phyloP scores from a whole-genome alignment of 2,329 filamentous ascomycete genomes.

The Nemania diffusa region DNA sequence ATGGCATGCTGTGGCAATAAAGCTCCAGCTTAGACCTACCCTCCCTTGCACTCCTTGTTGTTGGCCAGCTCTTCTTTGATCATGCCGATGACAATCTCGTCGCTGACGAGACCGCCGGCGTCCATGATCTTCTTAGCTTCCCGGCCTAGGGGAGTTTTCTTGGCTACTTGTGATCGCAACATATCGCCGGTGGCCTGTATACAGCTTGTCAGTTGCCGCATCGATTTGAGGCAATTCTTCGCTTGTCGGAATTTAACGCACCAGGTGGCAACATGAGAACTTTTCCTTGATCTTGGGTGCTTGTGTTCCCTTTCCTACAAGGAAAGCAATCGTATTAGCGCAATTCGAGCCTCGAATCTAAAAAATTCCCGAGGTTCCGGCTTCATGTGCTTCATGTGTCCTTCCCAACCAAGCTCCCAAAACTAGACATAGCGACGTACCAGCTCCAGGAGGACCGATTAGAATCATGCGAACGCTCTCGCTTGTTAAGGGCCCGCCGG shows the following conservation, averaged over 20 bases:
- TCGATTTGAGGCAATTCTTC: slow-evolving; percentile 35
- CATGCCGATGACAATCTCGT: slow-evolving; percentile 99
- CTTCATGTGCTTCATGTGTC: not conserved
- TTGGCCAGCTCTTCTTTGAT: slow-evolving; percentile 96
- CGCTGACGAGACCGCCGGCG: slow-evolving; percentile 94
- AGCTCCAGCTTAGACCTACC: slow-evolving; percentile 66
- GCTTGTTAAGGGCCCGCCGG: slow-evolving; percentile 63
- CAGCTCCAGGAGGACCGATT: slow-evolving; percentile 96
- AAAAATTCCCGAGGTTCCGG: not conserved
- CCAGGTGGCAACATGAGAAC: slow-evolving; percentile 96
- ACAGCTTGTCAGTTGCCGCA: slow-evolving; percentile 11
- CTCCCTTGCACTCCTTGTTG: slow-evolving; percentile 96
- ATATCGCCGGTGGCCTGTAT: slow-evolving; percentile 94
- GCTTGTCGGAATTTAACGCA: slow-evolving; percentile 58
- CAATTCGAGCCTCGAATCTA: slow-evolving; percentile 7
- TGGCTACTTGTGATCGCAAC: slow-evolving; percentile 97
- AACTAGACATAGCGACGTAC: slow-evolving; percentile 64
- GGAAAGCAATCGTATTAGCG: slow-evolving; percentile 34
- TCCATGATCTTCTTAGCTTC: slow-evolving; percentile 99
- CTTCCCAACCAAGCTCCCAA: slow-evolving; percentile 7
- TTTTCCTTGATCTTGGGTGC: slow-evolving; percentile 98
- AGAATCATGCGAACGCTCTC: slow-evolving; percentile 93
- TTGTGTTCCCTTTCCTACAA: slow-evolving; percentile 94
- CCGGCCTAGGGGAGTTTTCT: slow-evolving; percentile 92
- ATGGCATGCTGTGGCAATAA: not conserved